Evolutionary conservation across 805 yeast species (phyloP), one percentile per base, ranked within the genome.

Genomic region (Starmerella apicola): DNA sequence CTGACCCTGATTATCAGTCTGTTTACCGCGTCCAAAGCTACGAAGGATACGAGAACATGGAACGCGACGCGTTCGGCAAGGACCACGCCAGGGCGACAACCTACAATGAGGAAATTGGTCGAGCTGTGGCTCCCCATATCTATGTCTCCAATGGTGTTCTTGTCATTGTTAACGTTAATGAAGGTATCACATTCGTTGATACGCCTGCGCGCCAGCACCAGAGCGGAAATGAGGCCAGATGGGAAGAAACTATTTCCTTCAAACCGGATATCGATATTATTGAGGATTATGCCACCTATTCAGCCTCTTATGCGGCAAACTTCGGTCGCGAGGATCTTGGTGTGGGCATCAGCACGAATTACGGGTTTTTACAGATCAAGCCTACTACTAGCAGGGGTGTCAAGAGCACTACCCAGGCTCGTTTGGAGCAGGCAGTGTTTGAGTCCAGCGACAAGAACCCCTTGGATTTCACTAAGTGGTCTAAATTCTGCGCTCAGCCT

Each of bases 341-440:
- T 25, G 66, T 71, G 18, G 94, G 91, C 4, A 70, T 79, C 1
- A 53, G 82, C 27, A 64, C 49, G 5, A 20, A 28, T 20, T 22
- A 21, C 21, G 45, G 46, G 15, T 27, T 44, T 1, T n/a, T 46
- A 51, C 58, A 9, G 41, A 52, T 49, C 12, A 49, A 54, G 22
- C 37, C 51, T 4, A 48, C 65, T 3, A 66, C 76, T 34, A 64
- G 23, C 2, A 27, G 34, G 2, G 12, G 23, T 13, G 3, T 21
- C 5, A 35, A 37, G 24, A 28, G 37, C 9, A 39, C 48, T 10
- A 37, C 81, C 25, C 78, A 77, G 53, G 71, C 83, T 0, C 86
- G 78, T 50, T 72, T 88, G 18, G 91, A 80, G 49, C 96, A 86
- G 58, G 94, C 86, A 0, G 72, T 86, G 1, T 79, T 77, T 51